Percentiles rank a stretch among this genome's conserved stretches.
Evolutionary conservation across 257 asterid genomes (phyloP).

Genomic region (Nemophila menziesii): DNA sequence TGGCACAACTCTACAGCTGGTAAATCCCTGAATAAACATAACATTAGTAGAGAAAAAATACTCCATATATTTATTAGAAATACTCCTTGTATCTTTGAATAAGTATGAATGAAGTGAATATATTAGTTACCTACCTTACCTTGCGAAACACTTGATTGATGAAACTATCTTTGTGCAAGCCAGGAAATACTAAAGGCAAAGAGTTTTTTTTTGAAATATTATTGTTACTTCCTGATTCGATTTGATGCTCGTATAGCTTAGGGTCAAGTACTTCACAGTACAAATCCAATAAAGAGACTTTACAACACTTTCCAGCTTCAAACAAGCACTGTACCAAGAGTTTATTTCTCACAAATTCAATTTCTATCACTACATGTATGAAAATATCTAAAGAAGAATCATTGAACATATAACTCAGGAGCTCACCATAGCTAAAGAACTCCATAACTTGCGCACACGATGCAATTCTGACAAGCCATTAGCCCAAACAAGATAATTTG

Average conservation of each 20-base stretch:
- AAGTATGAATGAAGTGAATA: neutral
- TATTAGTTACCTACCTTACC: constrained; percentile 36
- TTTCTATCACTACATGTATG: neutral
- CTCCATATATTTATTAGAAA: neutral
- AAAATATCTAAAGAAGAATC: neutral
- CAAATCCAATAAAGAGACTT: constrained; percentile 52
- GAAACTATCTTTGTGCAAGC: constrained; percentile 32
- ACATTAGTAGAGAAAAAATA: neutral
- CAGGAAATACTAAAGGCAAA: constrained; percentile 13
- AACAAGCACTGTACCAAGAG: constrained; percentile 60
- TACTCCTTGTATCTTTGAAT: neutral
- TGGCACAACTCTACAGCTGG: constrained; percentile 38
- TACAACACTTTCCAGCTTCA: constrained; percentile 62
- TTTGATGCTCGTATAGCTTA: constrained; percentile 20
- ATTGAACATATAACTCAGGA: neutral
- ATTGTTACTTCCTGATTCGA: constrained; percentile 21
- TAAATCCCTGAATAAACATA: constrained; percentile 46
- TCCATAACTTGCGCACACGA: constrained; percentile 53
- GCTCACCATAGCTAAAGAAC: constrained; percentile 56
- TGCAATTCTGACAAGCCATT: constrained; percentile 44
- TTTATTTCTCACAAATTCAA: constrained; percentile 15
- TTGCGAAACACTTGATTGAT: constrained; percentile 35
- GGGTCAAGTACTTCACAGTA: constrained; percentile 64
- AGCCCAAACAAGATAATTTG: constrained; percentile 22
- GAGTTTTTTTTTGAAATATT: constrained; percentile 18